A percentile compares a stretch with the other conserved stretches of the same genome.
phyloP scores from a whole-genome alignment of 208 protist species.

The Herpetomonas tarakana region DNA sequence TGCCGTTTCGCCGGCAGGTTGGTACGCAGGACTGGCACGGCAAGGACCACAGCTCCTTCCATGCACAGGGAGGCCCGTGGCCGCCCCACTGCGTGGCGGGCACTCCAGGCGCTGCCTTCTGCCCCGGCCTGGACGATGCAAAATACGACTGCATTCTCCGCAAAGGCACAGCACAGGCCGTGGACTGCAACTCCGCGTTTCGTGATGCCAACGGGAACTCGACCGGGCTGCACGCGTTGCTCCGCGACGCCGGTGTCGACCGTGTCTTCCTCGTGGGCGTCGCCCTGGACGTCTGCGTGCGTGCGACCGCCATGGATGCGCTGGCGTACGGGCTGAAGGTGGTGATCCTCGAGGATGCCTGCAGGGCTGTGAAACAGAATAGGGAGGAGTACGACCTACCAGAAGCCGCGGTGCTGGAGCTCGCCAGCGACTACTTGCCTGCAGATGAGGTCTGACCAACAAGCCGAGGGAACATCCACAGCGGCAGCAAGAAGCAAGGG shows the following conservation, averaged over 20 bases:
- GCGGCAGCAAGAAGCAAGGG: no score
- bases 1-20: slow-evolving; percentile 37
- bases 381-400: background rate
- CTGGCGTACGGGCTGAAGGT: slow-evolving; percentile 30
- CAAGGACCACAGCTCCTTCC: slow-evolving; percentile 55
- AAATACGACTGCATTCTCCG: slow-evolving; percentile 24
- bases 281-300: slow-evolving; percentile 71
- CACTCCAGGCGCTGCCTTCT: slow-evolving; percentile 35
- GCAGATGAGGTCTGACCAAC: no score
- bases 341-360: slow-evolving; percentile 55
- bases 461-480: no score
- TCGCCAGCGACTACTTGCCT: slow-evolving; percentile 5
- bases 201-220: slow-evolving; percentile 24
- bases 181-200: slow-evolving; percentile 74
- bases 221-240: slow-evolving; percentile 39
- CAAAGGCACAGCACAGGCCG: slow-evolving; percentile 25
- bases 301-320: slow-evolving; percentile 52
- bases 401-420: slow-evolving; percentile 5
- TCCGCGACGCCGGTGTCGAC: slow-evolving; percentile 30
- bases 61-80: slow-evolving; percentile 39
- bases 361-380: slow-evolving; percentile 22
- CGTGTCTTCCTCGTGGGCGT: slow-evolving; percentile 71
- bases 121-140: slow-evolving; percentile 19
- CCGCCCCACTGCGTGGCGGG: slow-evolving; percentile 55
- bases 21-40: slow-evolving; percentile 72